Evolutionary conservation across 2,329 filamentous ascomycete species (phyloP), one percentile per base, ranked within the genome.

Genomic region (Ophiostoma angusticollis): DNA sequence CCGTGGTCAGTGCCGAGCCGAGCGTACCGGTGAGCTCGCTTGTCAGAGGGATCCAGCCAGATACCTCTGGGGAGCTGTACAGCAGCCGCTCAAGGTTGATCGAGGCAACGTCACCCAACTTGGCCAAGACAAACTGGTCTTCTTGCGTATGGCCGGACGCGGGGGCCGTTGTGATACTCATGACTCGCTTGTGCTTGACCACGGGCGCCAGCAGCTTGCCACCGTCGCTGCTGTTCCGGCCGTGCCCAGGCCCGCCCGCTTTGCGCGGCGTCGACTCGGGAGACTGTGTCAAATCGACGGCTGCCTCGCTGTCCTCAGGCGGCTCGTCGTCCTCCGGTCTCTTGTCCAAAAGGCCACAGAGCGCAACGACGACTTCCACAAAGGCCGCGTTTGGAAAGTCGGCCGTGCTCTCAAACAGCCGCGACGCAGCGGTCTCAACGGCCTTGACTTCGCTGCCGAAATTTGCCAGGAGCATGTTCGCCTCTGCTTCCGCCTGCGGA

Each of bases 311-410:
- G 19, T 6, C 9, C 28, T 12, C 3, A 24, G 51, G 37, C 2
- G 52, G 41, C 23, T 59, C 55, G 8, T n/a, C n/a, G n/a, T n/a
- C n/a, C n/a, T n/a, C n/a, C n/a, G 38, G 38, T 16, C 45, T 48
- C 52, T 55, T 45, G 24, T 70, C 68, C 6, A 93, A 65, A 6
- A 95, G 64, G 32, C 71, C 67, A 51, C 85, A 86, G 4, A 94
- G 68, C 1, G 86, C 80, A 39, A 68, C 64, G 2, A 96, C 65
- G 9, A 96, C 75, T 46, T 84, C 74, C 5, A 80, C 63, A 50
- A 96, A 96, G 0, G 85, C 68, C 13, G 77, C 69, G 47, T 89
- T 86, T 0, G 86, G 84, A 51, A 93, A 96, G 49, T 95, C 87
- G 13, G 81, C 69, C 0, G 87, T 96, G 58, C 86, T 94, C 55